These are phyloP conservation scores for Ganoderma lucidum DNA, from an alignment of 1,284 basidiomycete genomes.

Conservation along the genomic window DNA sequence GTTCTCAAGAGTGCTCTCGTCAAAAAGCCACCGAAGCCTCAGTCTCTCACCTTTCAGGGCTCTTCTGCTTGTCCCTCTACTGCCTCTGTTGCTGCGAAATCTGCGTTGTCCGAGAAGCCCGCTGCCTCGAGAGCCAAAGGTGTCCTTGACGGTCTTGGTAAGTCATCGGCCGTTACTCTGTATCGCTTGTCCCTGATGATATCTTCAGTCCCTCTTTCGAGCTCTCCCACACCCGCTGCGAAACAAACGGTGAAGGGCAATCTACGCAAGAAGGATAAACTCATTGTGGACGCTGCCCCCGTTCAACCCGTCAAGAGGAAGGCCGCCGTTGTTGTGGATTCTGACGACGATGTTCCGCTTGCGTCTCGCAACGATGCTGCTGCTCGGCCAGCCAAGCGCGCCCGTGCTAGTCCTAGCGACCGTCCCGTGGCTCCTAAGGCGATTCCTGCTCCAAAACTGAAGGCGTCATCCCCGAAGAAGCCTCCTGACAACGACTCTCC, in stretches of 20 bases:
- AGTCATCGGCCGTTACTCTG: not conserved
- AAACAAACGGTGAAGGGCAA: constrained; percentile 32
- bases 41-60: not conserved
- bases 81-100: not conserved
- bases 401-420: constrained; percentile 14
- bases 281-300: not conserved
- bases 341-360: constrained; percentile 9
- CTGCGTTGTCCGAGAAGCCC: not conserved
- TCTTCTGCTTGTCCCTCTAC: not conserved
- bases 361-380: not conserved
- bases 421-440: not conserved
- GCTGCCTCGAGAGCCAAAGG: constrained; percentile 5
- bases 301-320: constrained; percentile 25
- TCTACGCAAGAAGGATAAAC: constrained; percentile 34
- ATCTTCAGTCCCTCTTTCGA: constrained; percentile 17
- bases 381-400: constrained; percentile 26
- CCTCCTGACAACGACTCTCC: constrained; percentile 19
- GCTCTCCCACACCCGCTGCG: constrained; percentile 33
- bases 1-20: constrained; percentile 26
- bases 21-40: constrained; percentile 3
- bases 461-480: not conserved
- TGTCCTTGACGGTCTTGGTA: constrained; percentile 20
- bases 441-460: not conserved
- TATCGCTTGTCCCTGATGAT: not conserved
- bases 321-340: not conserved